phyloP scores from a whole-genome alignment of 371 early-diverging fungal species.

The Mucor saturninus region DNA sequence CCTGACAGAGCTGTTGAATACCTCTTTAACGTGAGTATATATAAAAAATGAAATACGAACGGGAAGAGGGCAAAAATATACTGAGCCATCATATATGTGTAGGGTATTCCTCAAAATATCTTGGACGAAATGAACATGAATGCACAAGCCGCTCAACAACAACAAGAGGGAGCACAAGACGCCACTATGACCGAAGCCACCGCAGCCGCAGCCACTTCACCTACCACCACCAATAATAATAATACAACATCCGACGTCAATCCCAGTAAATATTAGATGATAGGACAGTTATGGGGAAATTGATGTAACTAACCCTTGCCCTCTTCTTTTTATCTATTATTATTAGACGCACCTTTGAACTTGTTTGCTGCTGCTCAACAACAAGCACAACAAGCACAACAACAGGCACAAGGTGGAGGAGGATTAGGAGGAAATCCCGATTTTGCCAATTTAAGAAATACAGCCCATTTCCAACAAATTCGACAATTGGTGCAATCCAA shows the following conservation, averaged over 20 bases:
- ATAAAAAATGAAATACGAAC: too few relatives aligned
- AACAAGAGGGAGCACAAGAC: constrained; percentile 21
- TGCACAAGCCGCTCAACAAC: constrained; percentile 24
- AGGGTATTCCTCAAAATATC: constrained; percentile 61
- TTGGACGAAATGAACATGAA: constrained; percentile 34
- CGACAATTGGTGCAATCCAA: constrained; percentile 86
- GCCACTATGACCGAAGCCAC: constrained; percentile 44
- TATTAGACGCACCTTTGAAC: constrained; percentile 51
- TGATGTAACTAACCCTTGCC: too few relatives aligned
- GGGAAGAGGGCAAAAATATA: constrained; percentile 1
- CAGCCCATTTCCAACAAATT: constrained; percentile 92
- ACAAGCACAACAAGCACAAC: constrained; percentile 37
- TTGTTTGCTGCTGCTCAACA: constrained; percentile 65
- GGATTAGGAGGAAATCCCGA: constrained; percentile 27
- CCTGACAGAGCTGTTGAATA: constrained; percentile 98
- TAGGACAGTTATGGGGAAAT: too few relatives aligned
- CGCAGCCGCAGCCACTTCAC: constrained; percentile 43
- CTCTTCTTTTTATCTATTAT: not conserved
- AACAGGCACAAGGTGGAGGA: constrained; percentile 32
- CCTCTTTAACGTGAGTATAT: constrained; percentile 73
- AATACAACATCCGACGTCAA: not conserved
- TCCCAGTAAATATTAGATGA: not conserved
- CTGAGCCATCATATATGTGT: constrained; percentile 1
- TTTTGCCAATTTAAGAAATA: constrained; percentile 70
- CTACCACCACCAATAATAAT: constrained; percentile 9